Percentiles rank a stretch among this genome's conserved stretches.
Conservation (phyloP, 2,329 filamentous ascomycete species). For the Clarireedia paspali region DNA sequence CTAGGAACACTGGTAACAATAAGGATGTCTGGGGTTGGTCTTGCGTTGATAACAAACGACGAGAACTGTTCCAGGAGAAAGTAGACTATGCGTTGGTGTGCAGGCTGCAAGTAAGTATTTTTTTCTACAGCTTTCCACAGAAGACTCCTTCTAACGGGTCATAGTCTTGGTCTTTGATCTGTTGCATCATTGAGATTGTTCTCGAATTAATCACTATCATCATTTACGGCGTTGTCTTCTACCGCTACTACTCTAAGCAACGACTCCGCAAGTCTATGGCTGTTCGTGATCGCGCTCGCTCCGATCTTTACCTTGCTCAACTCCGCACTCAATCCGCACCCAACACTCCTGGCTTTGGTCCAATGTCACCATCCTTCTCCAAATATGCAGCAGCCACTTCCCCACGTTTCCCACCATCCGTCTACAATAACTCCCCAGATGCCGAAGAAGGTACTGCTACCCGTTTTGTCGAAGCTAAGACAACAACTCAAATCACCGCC, state of each 20-base stretch:
- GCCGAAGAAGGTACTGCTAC: constrained; percentile 40
- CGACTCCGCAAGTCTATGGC: constrained; percentile 96
- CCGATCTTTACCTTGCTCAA: constrained; percentile 88
- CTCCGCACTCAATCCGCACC: constrained; percentile 80
- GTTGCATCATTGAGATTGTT: constrained; percentile 94
- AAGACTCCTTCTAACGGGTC: constrained; percentile 9
- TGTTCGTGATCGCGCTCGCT: constrained; percentile 84
- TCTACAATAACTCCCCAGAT: constrained; percentile 45
- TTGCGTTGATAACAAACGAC: constrained; percentile 82
- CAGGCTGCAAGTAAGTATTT: constrained; percentile 62
- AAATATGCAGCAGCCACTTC: constrained; percentile 28
- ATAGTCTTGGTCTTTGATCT: constrained; percentile 91
- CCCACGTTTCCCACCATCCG: constrained; percentile 51
- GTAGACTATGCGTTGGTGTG: constrained; percentile 88
- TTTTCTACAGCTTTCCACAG: background rate
- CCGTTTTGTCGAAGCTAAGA: constrained; percentile 53
- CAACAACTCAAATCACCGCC: constrained; percentile 48
- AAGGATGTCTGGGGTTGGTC: constrained; percentile 98
- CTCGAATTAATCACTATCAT: constrained; percentile 85
- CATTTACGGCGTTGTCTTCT: constrained; percentile 93
- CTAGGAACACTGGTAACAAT: constrained; percentile 62
- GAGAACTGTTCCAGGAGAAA: constrained; percentile 68
- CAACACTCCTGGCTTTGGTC: constrained; percentile 84
- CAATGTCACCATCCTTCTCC: constrained; percentile 52
- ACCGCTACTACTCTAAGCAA: constrained; percentile 95